Conservation (phyloP, 306 rosid species). For the Glycyrrhiza uralensis region DNA sequence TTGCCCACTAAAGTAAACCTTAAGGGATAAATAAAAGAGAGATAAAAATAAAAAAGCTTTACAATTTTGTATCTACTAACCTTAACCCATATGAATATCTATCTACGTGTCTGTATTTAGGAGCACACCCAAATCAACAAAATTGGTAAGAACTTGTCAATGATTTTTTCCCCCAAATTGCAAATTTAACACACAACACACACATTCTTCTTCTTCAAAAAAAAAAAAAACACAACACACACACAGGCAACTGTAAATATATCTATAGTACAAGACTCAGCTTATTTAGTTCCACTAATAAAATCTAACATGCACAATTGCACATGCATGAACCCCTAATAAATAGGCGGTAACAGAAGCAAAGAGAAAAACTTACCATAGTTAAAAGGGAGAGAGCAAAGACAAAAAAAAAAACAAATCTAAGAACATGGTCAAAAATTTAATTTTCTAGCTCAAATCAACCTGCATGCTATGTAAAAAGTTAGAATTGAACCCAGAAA, state of each 20-base stretch:
- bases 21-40: neutral
- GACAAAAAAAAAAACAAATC: constrained; percentile 5
- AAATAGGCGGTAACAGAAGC: neutral
- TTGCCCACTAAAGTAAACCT: neutral
- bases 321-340: neutral
- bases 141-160: constrained; percentile 22
- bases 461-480: constrained; percentile 13
- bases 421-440: neutral
- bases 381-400: neutral
- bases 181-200: neutral
- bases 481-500: neutral
- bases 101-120: neutral
- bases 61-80: neutral
- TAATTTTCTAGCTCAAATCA: neutral
- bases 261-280: constrained; percentile 2
- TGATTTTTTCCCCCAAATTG: constrained; percentile 11
- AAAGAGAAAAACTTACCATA: neutral
- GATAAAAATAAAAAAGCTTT: neutral
- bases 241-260: neutral
- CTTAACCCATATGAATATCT: neutral
- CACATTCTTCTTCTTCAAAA: no score
- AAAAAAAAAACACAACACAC: no score
- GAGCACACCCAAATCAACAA: constrained; percentile 22
- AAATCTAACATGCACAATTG: constrained; percentile 4
- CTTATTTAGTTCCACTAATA: neutral